A percentile compares a stretch with the other conserved stretches of the same genome.
phyloP scores from a whole-genome alignment of 2,329 filamentous ascomycete species.

The Apiospora sp. region DNA sequence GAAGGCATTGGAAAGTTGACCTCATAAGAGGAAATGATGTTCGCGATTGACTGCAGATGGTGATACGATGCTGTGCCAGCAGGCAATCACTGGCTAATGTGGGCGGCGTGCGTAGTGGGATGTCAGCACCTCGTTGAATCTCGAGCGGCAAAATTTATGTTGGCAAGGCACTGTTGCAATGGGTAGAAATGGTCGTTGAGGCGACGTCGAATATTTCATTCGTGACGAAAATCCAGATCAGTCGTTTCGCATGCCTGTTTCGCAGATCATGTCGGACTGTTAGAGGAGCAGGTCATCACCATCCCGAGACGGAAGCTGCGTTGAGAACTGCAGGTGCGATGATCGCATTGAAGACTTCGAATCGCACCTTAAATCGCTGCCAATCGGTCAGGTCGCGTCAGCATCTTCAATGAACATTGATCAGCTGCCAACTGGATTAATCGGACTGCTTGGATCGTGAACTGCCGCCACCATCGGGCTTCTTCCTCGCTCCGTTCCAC shows the following conservation, averaged over 20 bases:
- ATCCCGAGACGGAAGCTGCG: background rate
- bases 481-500: slow-evolving; percentile 60
- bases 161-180: background rate
- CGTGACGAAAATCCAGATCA: background rate
- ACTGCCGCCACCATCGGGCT: slow-evolving; percentile 14
- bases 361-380: background rate
- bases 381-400: background rate
- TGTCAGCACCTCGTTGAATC: background rate
- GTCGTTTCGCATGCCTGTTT: background rate
- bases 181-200: background rate
- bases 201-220: background rate
- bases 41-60: background rate
- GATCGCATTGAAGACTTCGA: background rate
- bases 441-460: background rate
- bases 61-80: background rate
- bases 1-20: background rate
- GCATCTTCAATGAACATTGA: background rate
- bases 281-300: background rate
- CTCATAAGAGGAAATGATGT: background rate
- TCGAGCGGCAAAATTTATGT: background rate
- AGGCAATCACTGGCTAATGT: no score
- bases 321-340: background rate
- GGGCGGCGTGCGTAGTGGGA: background rate
- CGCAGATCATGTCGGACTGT: background rate
- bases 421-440: no score